Evolutionary conservation across 352 stramenopile genomes (phyloP).

Genomic region (Phytopythium oedochilum): DNA sequence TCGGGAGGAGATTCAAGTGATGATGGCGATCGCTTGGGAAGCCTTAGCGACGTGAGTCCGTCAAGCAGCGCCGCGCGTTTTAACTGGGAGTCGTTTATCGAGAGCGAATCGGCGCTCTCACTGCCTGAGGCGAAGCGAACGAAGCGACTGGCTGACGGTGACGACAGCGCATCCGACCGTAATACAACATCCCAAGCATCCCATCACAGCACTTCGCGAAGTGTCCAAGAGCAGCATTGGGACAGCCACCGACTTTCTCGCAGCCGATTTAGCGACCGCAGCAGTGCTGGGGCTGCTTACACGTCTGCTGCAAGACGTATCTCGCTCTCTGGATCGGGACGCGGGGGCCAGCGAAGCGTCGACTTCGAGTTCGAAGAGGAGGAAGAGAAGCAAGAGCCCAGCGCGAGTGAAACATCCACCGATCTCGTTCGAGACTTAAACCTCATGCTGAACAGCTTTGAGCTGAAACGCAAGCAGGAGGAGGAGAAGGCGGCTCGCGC

Average conservation of each 20-base stretch:
- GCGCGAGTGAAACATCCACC: conserved; percentile 11
- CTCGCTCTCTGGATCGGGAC: not conserved
- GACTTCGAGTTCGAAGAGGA: conserved; percentile 16
- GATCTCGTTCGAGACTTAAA: conserved; percentile 54
- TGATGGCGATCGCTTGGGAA: not conserved
- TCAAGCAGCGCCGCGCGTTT: conserved; percentile 20
- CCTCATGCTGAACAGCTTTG: conserved; percentile 50
- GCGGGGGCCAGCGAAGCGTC: not conserved
- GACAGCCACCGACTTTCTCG: not conserved
- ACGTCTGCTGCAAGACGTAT: not conserved
- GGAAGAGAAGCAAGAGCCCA: conserved; percentile 23
- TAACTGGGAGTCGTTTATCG: conserved; percentile 68
- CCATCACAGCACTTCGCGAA: conserved; percentile 8
- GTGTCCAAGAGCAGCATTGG: not conserved
- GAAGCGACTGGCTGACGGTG: conserved; percentile 6
- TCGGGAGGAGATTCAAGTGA: not conserved
- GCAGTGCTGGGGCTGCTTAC: not conserved
- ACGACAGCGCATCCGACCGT: not conserved
- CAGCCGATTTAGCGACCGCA: not conserved
- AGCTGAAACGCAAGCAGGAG: conserved; percentile 54
- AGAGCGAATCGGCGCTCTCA: conserved; percentile 39
- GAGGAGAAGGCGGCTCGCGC: conserved; percentile 48
- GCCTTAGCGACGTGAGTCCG: not conserved
- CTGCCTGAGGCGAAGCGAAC: conserved; percentile 15
- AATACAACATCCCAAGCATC: conserved; percentile 3